A percentile compares a stretch with the other conserved stretches of the same genome.
These are phyloP conservation scores for Agrocybe chaxingu DNA, from an alignment of 768 basidiomycete genomes.

Conservation along the genomic window DNA sequence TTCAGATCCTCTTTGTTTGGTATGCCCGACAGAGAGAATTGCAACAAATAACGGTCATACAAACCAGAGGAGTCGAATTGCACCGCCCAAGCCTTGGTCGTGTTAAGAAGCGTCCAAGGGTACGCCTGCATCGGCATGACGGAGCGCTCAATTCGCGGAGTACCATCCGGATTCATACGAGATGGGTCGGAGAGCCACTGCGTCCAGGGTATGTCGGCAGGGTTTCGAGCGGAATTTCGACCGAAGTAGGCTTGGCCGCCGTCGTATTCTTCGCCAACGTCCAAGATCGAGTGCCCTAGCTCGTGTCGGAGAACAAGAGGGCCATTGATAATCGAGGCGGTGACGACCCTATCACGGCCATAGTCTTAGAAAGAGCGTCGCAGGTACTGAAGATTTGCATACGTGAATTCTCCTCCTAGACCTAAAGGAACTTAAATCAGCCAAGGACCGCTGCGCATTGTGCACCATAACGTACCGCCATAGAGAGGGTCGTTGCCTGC, in stretches of 20 bases:
- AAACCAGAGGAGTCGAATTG: conserved; percentile 61
- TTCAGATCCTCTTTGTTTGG: conserved; percentile 49
- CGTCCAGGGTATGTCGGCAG: conserved; percentile 53
- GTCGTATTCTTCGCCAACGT: conserved; percentile 82
- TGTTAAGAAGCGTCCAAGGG: conserved; percentile 72
- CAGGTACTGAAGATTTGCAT: conserved; percentile 20
- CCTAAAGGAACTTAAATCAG: conserved; percentile 35
- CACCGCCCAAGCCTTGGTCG: conserved; percentile 53
- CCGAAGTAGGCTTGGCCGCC: conserved; percentile 75
- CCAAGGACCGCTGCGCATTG: not conserved
- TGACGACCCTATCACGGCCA: conserved; percentile 53
- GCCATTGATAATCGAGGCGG: conserved; percentile 71
- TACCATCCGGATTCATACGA: conserved; percentile 7
- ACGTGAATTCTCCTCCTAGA: conserved; percentile 78
- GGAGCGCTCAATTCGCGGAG: conserved; percentile 56
- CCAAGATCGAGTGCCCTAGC: conserved; percentile 76
- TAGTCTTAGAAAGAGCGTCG: not conserved
- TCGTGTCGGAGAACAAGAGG: conserved; percentile 76
- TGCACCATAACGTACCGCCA: conserved; percentile 47
- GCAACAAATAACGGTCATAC: conserved; percentile 58
- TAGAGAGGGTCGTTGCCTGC: conserved; percentile 76
- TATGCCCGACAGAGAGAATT: conserved; percentile 73
- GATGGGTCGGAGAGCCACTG: conserved; percentile 59
- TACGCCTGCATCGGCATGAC: conserved; percentile 75
- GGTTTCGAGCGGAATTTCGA: conserved; percentile 53